Percentiles rank a stretch among this genome's conserved stretches.
Evolutionary conservation across 2,329 filamentous ascomycete genomes (phyloP).

Genomic region (Magnaporthiopsis rhizophila): DNA sequence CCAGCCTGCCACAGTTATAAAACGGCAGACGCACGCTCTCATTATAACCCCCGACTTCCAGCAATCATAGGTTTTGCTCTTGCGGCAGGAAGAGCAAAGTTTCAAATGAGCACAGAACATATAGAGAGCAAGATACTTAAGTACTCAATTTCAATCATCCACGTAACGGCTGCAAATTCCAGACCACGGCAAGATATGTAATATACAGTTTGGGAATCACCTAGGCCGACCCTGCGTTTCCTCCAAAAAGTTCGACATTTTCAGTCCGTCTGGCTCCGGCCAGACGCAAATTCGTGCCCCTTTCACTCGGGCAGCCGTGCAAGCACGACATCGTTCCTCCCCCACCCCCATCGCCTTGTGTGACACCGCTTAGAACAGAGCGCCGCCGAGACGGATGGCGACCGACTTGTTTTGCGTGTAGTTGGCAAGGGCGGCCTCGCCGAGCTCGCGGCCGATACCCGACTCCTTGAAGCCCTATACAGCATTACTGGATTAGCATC

Average conservation of each 20-base stretch:
- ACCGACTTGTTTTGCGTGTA: constrained; percentile 62
- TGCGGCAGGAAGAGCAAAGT: background rate
- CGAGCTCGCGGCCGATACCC: constrained; percentile 70
- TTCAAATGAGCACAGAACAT: background rate
- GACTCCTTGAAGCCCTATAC: constrained; percentile 72
- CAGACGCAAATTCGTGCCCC: background rate
- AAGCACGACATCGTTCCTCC: background rate
- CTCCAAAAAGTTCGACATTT: background rate
- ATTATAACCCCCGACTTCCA: background rate
- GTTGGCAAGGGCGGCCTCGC: constrained; percentile 57
- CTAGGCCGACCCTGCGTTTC: background rate
- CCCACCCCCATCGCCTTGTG: background rate
- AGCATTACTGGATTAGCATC: background rate
- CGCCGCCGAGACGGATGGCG: constrained; percentile 18
- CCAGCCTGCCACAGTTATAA: too few species aligned
- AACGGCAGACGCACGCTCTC: too few species aligned
- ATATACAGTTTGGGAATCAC: background rate
- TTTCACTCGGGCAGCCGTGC: too few species aligned
- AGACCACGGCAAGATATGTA: background rate
- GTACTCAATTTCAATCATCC: background rate
- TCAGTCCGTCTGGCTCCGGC: background rate
- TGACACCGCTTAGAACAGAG: constrained; percentile 27
- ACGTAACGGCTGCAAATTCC: background rate
- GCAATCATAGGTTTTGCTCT: background rate
- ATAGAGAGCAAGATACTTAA: background rate